Evolutionary conservation across 805 yeast genomes (phyloP).

Genomic region (Blastobotrys americana): DNA sequence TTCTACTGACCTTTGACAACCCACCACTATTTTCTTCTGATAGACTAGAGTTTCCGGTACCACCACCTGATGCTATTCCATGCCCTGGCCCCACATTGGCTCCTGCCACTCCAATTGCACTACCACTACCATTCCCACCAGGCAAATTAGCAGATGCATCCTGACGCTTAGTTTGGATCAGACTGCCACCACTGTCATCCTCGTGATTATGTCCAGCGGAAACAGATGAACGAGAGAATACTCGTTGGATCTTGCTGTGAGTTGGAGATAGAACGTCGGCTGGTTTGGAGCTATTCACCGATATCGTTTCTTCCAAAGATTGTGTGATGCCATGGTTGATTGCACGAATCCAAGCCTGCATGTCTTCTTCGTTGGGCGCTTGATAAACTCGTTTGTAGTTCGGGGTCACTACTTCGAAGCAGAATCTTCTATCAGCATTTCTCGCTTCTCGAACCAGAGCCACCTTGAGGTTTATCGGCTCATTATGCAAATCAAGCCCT

Average conservation of each 20-base stretch:
- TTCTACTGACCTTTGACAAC: not conserved
- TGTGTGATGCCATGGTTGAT: constrained; percentile 46
- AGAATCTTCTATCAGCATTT: constrained; percentile 39
- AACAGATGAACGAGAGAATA: not conserved
- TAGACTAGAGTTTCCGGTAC: not conserved
- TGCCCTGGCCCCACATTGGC: not conserved
- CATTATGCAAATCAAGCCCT: constrained; percentile 52
- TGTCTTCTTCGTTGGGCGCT: constrained; percentile 60
- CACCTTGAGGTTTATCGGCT: constrained; percentile 64
- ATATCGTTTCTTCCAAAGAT: constrained; percentile 34
- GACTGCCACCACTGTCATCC: not conserved
- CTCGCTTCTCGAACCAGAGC: constrained; percentile 49
- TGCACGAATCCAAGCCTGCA: constrained; percentile 60
- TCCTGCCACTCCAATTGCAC: not conserved
- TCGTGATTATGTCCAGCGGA: not conserved
- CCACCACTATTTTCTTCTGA: not conserved
- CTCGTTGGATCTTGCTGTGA: not conserved
- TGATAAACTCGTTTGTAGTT: constrained; percentile 67
- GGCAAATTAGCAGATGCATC: no score
- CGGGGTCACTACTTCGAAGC: constrained; percentile 74
- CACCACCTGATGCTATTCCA: not conserved
- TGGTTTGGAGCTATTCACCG: constrained; percentile 8
- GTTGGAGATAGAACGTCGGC: constrained; percentile 3
- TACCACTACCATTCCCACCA: not conserved
- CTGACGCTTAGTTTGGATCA: no score